These are phyloP conservation scores for Kodamaea lidongshanica DNA, from an alignment of 805 yeast genomes.

Conservation along the genomic window DNA sequence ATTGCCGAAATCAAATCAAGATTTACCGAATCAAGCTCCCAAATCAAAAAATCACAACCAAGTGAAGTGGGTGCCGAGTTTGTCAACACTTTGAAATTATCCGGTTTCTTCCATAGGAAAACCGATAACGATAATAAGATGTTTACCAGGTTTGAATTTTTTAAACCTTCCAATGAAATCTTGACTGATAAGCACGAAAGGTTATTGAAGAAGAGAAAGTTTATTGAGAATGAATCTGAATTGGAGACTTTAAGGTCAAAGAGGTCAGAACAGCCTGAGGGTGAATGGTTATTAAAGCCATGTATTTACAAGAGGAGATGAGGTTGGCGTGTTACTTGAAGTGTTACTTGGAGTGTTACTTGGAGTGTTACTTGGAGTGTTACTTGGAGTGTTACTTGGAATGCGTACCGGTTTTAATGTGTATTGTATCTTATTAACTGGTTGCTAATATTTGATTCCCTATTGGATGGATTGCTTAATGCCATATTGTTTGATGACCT, in stretches of 20 bases:
- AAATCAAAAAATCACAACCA: constrained; percentile 22
- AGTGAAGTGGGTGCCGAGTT: constrained; percentile 65
- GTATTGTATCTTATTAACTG: background rate
- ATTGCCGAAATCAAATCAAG: constrained; percentile 95
- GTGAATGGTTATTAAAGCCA: constrained; percentile 88
- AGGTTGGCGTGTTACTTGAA: constrained; percentile 1
- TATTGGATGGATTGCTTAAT: too few species aligned
- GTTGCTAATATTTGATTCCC: background rate
- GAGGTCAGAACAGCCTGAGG: constrained; percentile 58
- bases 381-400: too few species aligned
- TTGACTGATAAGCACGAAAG: constrained; percentile 57
- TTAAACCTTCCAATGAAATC: constrained; percentile 72
- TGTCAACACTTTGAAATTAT: constrained; percentile 63
- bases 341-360: background rate
- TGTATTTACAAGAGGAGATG: constrained; percentile 89
- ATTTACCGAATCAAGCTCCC: constrained; percentile 51
- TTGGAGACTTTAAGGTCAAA: constrained; percentile 53
- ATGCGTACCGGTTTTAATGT: too few species aligned
- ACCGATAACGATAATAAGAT: constrained; percentile 86
- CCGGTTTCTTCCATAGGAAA: constrained; percentile 81
- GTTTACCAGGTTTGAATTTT: constrained; percentile 93
- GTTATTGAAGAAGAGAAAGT: constrained; percentile 56
- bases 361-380: background rate
- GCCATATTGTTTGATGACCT: too few species aligned
- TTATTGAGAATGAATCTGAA: constrained; percentile 64